Conservation (phyloP, 257 asterid genomes). For the Solanum appendiculatum region DNA sequence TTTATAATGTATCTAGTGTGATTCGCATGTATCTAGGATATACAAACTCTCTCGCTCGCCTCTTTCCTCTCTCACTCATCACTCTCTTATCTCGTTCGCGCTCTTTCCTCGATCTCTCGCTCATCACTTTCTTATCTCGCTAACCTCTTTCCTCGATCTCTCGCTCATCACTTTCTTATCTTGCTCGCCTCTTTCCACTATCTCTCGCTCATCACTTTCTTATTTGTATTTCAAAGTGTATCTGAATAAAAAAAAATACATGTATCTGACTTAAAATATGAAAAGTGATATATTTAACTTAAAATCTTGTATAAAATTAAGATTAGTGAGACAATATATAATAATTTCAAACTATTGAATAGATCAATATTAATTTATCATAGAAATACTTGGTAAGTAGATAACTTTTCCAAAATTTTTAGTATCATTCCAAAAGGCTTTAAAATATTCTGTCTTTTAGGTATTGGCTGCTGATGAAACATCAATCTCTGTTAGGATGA, state of each 20-base stretch:
- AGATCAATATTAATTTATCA: no score
- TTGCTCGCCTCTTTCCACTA: no score
- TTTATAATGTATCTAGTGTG: no score
- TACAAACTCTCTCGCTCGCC: not conserved
- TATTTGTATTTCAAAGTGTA: not conserved
- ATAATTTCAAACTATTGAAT: no score
- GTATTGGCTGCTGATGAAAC: not conserved
- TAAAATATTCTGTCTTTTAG: not conserved
- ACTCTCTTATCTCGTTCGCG: no score
- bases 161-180: not conserved
- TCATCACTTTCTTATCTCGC: not conserved
- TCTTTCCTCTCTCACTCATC: not conserved
- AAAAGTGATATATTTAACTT: no score
- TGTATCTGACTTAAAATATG: not conserved
- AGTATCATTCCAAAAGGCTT: not conserved
- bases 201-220: not conserved
- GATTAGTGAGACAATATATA: no score
- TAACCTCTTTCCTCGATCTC: not conserved
- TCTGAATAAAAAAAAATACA: not conserved
- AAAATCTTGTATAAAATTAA: no score
- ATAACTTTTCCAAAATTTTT: no score
- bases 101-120: not conserved
- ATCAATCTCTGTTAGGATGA: not conserved
- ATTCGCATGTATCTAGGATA: rapidly evolving
- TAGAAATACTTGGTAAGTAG: not conserved